Base-by-base conservation (phyloP, 441 rosid genomes). In the Omphalea diandra region DNA sequence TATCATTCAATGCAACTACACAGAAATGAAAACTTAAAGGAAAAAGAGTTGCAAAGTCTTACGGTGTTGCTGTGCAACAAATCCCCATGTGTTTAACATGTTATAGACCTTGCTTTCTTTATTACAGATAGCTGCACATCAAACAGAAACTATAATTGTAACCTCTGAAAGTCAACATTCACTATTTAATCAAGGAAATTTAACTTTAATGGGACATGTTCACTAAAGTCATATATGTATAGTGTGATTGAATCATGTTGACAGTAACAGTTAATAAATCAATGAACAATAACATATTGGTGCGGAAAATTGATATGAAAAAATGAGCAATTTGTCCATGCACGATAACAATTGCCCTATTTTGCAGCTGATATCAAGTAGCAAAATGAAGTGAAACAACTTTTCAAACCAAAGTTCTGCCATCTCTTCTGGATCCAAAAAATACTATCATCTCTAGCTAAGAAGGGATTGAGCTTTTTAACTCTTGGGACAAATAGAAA, bases 41-140 rank as follows among this genome's bases (percentile, higher is more conserved):
- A 74, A 66, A 59, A 69, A 44, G 68, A 50, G 58, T 58, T 27
- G 41, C 67, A 60, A 44, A 43, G 76, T 73, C 95, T 83, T 87
- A 94, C 99, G 93, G 76, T 91, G 97, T 73, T 75, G 93, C 2
- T 79, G 84, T 73, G 89, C 85, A 50, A 85, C 94, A 78, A 87
- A 77, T 73, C 98, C 97, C 84, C 88, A 82, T 10, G 84, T 75
- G 84, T 89, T 91, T 78, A 92, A 75, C 10, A 88, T 52, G 29
- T 75, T 74, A 81, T 81, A 88, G 20, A 89, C 93, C 81, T 85
- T 84, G 83, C 97, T 89, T 66, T 94, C 88, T 84, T 86, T 89
- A 78, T 92, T 87, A 77, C 97, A 90, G 41, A 88, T 82, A 72
- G 91, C 97, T 92, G 94, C 88, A 86, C 31, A 44, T 24, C 64